These are phyloP conservation scores for Prototheca wickerhamii DNA, from an alignment of 163 green algal species.

Conservation along the genomic window DNA sequence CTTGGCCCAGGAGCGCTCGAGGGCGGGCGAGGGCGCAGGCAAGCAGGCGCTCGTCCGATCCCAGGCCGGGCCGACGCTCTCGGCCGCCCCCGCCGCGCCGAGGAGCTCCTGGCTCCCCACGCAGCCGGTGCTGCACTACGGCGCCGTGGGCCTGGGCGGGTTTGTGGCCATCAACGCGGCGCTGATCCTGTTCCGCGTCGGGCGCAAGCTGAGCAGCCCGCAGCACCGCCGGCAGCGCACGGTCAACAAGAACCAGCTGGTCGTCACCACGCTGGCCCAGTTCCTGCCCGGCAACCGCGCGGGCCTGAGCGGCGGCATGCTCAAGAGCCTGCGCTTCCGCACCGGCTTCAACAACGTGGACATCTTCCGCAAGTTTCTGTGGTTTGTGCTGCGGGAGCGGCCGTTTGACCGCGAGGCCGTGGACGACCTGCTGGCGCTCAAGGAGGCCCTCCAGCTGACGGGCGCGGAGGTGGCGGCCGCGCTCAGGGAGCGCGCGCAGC, in stretches of 20 bases:
- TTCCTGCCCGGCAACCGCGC: conserved; percentile 53
- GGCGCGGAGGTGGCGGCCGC: conserved; percentile 61
- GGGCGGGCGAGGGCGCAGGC: too few relatives aligned
- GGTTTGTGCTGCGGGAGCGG: conserved; percentile 78
- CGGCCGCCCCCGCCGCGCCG: neutral
- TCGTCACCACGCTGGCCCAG: conserved; percentile 57
- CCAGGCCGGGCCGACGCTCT: neutral
- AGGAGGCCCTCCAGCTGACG: conserved; percentile 36
- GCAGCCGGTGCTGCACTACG: conserved; percentile 4
- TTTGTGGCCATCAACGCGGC: conserved; percentile 20
- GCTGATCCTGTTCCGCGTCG: conserved; percentile 6
- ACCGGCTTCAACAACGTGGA: conserved; percentile 66
- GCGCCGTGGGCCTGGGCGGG: neutral
- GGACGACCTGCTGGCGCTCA: conserved; percentile 73
- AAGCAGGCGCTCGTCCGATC: neutral
- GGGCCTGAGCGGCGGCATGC: conserved; percentile 33
- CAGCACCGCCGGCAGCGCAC: conserved; percentile 22
- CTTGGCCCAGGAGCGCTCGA: neutral
- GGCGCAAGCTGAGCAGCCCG: conserved; percentile 12
- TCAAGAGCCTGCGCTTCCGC: conserved; percentile 4
- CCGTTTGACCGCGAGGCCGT: conserved; percentile 75
- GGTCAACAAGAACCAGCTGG: conserved; percentile 64
- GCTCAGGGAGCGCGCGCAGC: conserved; percentile 52
- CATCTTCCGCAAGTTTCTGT: conserved; percentile 89
- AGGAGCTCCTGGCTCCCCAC: neutral